Base-by-base conservation (phyloP, 352 stramenopile species). In the Nothophytophthora sp. region DNA sequence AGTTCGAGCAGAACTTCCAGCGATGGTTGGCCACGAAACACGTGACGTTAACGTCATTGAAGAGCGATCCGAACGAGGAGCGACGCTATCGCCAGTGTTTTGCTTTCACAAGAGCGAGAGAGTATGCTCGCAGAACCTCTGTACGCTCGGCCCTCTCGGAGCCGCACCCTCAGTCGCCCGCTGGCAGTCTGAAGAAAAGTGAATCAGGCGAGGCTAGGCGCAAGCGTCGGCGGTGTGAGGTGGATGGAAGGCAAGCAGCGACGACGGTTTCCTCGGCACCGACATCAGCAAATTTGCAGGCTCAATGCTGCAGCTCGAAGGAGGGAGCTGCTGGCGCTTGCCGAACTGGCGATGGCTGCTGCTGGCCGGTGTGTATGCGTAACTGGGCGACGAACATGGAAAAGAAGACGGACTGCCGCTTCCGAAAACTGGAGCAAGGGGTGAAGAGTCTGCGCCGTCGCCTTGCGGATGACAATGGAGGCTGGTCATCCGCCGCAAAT, bases 1-100 rank as follows among this genome's bases (percentile, higher is more conserved):
- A 18, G 12, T 34, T 39, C 25, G 36, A 55, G 13, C 6, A 38
- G 16, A 40, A 40, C 37, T 40, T 48, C 37, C 32, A 50, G 29
- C 16, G 9, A 9, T 50, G 42, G 42, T 30, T 50, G 4, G 8
- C 18, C 13, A 2, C 18, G 18, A 32, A 19, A 39, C 18, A 19
- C 29, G 8, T 29, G 15, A 22, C 28, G 18, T 13, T 40, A 19
- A 16, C 16, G 11, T 29, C 19, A 30, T 19, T 50, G 5, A 16
- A 28, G 22, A 20, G 32, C 1, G 42, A 40, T 2, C 42, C 42
- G 8, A 30, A 50, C 15, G 42, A 50, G 13, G 42, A 50, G 19
- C 28, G 29, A 13, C 30, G 28, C 20, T 32, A 19, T 37, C 29
- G 24, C 11, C 41, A 49, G 16, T 49, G 41, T 11, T 35, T 37